A percentile compares a stretch with the other conserved stretches of the same genome.
Evolutionary conservation across 169 alveolate genomes (phyloP).

Genomic region (Plasmodium gallinaceum): DNA sequence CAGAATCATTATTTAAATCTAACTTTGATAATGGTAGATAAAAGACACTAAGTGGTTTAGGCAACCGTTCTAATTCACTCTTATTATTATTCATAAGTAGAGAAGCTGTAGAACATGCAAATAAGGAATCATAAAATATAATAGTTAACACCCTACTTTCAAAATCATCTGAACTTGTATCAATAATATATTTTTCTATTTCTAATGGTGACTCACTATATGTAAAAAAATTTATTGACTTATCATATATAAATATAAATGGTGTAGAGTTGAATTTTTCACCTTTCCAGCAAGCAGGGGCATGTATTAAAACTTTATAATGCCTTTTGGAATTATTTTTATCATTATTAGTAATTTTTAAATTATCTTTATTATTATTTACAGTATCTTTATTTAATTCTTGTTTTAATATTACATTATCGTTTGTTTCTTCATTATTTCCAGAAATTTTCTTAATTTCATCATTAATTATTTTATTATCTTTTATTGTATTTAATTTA

Average conservation of each 20-base stretch:
- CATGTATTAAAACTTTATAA: slow-evolving; percentile 57
- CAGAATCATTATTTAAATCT: slow-evolving; percentile 58
- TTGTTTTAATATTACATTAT: neutral
- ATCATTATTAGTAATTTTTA: neutral
- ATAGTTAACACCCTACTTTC: slow-evolving; percentile 53
- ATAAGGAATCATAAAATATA: slow-evolving; percentile 52
- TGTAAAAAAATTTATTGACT: slow-evolving; percentile 46
- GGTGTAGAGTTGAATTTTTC: slow-evolving; percentile 53
- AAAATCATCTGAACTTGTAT: slow-evolving; percentile 41
- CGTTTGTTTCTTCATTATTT: neutral
- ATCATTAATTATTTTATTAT: neutral
- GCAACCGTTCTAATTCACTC: slow-evolving; percentile 30
- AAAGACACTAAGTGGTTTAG: slow-evolving; percentile 55
- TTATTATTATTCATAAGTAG: slow-evolving; percentile 45
- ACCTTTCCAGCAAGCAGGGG: slow-evolving; percentile 76
- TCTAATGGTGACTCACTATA: slow-evolving; percentile 72
- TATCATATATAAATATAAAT: slow-evolving; percentile 42
- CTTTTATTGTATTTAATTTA: neutral
- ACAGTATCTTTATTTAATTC: slow-evolving; percentile 1
- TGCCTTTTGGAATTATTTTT: slow-evolving; percentile 16
- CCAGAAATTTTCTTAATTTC: neutral
- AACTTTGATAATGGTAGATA: slow-evolving; percentile 46
- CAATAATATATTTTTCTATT: slow-evolving; percentile 68
- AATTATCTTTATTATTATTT: neutral
- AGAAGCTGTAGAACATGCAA: slow-evolving; percentile 41